Percentiles rank a stretch among this genome's conserved stretches.
Evolutionary conservation across 192 early-diverging fungal species (phyloP).

Genomic region (Gonapodya prolifera): DNA sequence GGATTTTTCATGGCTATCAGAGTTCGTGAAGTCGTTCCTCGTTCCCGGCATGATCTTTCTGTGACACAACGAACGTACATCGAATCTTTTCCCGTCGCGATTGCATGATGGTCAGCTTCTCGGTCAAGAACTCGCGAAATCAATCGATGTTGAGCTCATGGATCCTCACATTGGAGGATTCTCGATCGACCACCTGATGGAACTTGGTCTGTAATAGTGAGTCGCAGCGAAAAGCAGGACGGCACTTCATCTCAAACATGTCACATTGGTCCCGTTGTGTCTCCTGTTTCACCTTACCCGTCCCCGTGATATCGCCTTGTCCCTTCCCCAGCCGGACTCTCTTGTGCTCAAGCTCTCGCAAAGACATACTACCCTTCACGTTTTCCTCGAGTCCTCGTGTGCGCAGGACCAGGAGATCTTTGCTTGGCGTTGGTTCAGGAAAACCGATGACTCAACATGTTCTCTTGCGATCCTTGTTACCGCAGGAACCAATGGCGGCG

Average conservation of each 20-base stretch:
- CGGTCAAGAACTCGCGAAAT: background rate
- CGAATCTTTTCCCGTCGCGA: background rate
- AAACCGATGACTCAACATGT: background rate
- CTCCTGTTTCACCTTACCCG: background rate
- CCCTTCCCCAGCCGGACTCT: constrained; percentile 60
- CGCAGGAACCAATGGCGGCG: constrained; percentile 92
- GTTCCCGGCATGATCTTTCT: background rate
- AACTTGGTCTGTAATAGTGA: constrained; percentile 43
- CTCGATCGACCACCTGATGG: constrained; percentile 74
- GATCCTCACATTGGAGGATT: constrained; percentile 58
- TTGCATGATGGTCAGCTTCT: background rate
- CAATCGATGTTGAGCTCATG: constrained; percentile 4
- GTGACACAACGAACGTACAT: no score
- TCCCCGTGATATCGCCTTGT: background rate
- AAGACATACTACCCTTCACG: constrained; percentile 45
- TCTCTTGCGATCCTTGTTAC: constrained; percentile 15
- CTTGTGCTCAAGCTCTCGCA: constrained; percentile 73
- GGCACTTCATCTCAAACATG: no score
- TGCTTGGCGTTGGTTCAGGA: constrained; percentile 4
- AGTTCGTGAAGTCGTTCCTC: background rate
- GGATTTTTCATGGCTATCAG: background rate
- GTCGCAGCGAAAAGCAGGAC: no score
- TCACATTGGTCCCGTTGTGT: no score
- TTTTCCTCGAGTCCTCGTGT: constrained; percentile 46
- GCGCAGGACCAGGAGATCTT: constrained; percentile 12